Percentiles rank a stretch among this genome's conserved stretches.
phyloP scores from a whole-genome alignment of 225 moss, liverwort and hornwort species.

The Neckera pumila region DNA sequence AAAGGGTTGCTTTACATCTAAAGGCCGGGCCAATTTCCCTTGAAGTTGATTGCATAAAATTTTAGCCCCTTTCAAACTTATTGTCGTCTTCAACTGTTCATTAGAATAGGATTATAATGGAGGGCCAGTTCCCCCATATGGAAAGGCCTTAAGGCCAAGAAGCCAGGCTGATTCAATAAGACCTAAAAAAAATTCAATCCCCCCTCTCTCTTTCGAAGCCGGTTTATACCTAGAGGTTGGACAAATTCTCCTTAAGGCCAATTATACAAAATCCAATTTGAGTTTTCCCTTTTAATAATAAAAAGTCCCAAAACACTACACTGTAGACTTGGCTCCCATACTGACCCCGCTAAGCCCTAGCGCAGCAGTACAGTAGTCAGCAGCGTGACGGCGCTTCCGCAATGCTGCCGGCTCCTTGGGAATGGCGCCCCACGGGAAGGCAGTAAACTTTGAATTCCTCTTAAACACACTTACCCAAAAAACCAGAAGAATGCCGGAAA shows the following conservation, averaged over 20 bases:
- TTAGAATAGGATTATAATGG: too few species aligned
- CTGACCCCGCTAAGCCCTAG: not conserved
- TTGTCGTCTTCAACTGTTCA: too few species aligned
- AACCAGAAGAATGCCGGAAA: not conserved
- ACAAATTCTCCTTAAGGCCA: too few species aligned
- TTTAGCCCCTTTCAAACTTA: too few species aligned
- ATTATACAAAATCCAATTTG: not conserved
- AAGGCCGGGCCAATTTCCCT: accelerated
- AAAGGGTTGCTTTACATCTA: too few species aligned
- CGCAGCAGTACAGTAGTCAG: not conserved
- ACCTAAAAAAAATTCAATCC: too few species aligned
- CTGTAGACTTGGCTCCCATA: not conserved
- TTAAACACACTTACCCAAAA: too few species aligned
- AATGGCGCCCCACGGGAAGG: not conserved
- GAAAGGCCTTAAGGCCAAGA: too few species aligned
- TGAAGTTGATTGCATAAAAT: too few species aligned
- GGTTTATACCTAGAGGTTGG: too few species aligned
- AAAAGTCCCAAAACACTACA: not conserved
- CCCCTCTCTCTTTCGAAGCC: accelerated
- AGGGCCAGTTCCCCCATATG: too few species aligned
- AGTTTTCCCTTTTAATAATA: not conserved
- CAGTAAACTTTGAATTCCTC: not conserved
- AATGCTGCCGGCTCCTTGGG: not conserved
- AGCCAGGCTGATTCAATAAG: accelerated
- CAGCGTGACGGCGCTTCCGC: not conserved